Conservation (phyloP, 805 yeast genomes). For the Candida boleticola region DNA sequence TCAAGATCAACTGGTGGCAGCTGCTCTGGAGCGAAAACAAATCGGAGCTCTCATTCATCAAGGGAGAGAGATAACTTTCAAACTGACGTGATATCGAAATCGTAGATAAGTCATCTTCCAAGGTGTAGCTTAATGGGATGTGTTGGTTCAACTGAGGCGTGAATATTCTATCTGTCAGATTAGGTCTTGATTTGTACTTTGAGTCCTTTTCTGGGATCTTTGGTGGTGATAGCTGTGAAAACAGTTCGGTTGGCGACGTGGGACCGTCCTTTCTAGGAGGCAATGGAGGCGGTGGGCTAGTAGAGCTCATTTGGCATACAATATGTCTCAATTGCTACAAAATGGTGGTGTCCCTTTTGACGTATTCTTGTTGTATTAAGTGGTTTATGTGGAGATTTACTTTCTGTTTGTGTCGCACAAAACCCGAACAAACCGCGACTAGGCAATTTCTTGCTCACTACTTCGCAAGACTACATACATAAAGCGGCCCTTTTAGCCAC, state of each 20-base stretch:
- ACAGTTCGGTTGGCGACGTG: not conserved
- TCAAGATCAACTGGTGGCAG: not conserved
- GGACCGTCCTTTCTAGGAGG: slow-evolving; percentile 1
- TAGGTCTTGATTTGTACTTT: not conserved
- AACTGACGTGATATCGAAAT: slow-evolving; percentile 23
- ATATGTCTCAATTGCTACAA: too few species aligned
- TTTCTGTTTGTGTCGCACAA: too few species aligned
- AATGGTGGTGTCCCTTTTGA: too few species aligned
- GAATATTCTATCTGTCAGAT: not conserved
- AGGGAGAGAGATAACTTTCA: slow-evolving; percentile 22
- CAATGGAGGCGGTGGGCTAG: slow-evolving; percentile 4
- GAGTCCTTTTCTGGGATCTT: not conserved
- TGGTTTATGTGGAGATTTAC: too few species aligned
- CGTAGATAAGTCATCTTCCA: slow-evolving; percentile 19
- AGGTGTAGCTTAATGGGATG: slow-evolving; percentile 9
- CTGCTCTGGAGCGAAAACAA: slow-evolving; percentile 13
- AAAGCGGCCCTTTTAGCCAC: too few species aligned
- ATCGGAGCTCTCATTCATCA: slow-evolving; percentile 27
- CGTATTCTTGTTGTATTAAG: too few species aligned
- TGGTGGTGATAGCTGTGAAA: not conserved
- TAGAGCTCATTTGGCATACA: too few species aligned
- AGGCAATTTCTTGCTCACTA: too few species aligned
- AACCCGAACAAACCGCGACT: too few species aligned
- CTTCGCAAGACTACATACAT: too few species aligned
- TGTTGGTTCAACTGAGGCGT: slow-evolving; percentile 2